Evolutionary conservation across 495 filamentous ascomycete species (phyloP).

Genomic region (Lepraria neglecta): DNA sequence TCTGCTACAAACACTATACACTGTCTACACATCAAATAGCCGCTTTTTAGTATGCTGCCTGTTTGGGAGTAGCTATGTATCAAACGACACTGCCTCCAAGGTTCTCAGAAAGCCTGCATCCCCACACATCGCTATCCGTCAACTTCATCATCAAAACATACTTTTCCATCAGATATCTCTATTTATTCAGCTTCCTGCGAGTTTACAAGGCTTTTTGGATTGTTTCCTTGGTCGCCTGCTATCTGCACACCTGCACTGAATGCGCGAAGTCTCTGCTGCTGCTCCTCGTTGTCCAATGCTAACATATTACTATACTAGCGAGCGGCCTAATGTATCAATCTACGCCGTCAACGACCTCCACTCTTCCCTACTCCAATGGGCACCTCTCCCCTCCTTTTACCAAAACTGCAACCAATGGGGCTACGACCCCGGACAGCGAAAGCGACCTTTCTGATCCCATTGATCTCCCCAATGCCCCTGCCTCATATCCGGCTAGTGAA

Average conservation of each 20-base stretch:
- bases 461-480: slow-evolving; percentile 34
- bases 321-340: slow-evolving; percentile 28
- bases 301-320: slow-evolving; percentile 24
- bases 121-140: slow-evolving; percentile 21
- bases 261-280: slow-evolving; percentile 16
- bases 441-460: slow-evolving; percentile 47
- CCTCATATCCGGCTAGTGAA: slow-evolving; percentile 28
- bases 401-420: slow-evolving; percentile 20
- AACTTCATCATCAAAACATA: slow-evolving; percentile 25
- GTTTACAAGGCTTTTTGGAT: neutral
- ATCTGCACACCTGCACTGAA: neutral
- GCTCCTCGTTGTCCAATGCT: slow-evolving; percentile 24
- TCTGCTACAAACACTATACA: neutral
- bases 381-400: slow-evolving; percentile 28
- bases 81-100: neutral
- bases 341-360: slow-evolving; percentile 19
- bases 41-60: neutral
- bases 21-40: neutral
- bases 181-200: slow-evolving; percentile 6
- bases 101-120: slow-evolving; percentile 6
- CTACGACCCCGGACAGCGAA: slow-evolving; percentile 44
- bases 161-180: slow-evolving; percentile 17
- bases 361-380: slow-evolving; percentile 25
- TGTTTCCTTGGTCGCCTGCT: slow-evolving; percentile 25
- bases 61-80: neutral